These are phyloP conservation scores for Williopsis jadinii DNA, from an alignment of 1,139 yeast genomes.

Conservation along the genomic window DNA sequence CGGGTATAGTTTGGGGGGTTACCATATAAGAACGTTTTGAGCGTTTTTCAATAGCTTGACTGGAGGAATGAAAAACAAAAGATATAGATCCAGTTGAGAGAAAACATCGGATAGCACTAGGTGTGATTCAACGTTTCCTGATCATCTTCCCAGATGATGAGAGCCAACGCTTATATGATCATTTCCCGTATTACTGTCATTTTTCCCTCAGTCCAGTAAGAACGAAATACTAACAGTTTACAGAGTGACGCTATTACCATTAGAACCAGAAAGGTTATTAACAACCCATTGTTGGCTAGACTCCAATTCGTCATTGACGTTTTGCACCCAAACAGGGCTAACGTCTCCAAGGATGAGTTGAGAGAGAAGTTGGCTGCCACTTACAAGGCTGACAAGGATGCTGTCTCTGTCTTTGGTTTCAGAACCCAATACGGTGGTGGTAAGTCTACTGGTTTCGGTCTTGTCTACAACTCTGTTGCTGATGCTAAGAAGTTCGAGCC, in stretches of 20 bases:
- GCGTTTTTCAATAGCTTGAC: too few species aligned
- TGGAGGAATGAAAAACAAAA: too few species aligned
- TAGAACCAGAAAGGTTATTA: constrained; percentile 99
- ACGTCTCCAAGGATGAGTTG: constrained; percentile 98
- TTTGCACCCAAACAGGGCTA: constrained; percentile 99
- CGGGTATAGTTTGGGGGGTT: too few species aligned
- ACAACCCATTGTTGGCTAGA: constrained; percentile 99
- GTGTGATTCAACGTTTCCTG: too few species aligned
- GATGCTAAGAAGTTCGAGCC: constrained; percentile 99
- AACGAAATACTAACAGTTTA: constrained; percentile 9
- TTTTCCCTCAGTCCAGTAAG: too few species aligned
- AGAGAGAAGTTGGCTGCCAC: constrained; percentile 94
- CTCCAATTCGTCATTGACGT: constrained; percentile 99
- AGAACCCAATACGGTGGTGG: constrained; percentile 99
- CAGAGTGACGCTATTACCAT: constrained; percentile 92
- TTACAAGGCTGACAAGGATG: constrained; percentile 98
- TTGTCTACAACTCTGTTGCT: constrained; percentile 96
- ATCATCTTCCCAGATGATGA: too few species aligned
- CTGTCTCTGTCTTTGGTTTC: constrained; percentile 98
- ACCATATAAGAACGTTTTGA: too few species aligned
- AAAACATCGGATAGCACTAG: too few species aligned
- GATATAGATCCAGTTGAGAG: too few species aligned
- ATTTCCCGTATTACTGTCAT: too few species aligned
- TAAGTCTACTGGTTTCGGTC: constrained; percentile 98
- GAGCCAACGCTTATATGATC: too few species aligned